Base-by-base conservation (phyloP, 2,329 filamentous ascomycete species). In the Madurella fahalii region DNA sequence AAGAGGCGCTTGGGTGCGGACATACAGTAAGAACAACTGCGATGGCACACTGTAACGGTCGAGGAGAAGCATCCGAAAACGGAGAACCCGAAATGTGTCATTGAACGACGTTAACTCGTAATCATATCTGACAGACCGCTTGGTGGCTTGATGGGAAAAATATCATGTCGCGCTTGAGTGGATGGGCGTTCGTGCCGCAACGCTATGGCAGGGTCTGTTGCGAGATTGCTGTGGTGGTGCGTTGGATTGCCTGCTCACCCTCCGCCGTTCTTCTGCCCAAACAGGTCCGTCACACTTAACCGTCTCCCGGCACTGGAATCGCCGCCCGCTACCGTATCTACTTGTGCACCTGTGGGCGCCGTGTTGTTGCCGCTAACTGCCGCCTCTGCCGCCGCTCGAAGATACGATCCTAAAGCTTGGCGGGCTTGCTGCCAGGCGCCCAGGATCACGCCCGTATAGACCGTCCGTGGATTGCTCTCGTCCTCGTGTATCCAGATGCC, bases 401-500 rank as follows among this genome's bases (percentile, higher is more conserved):
- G 49, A 45, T 58, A 46, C 18, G 53, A 54, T 7, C 56, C 52
- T 16, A 63, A 49, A 1, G 62, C 56, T n/a, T 57, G 25, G 11
- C 65, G 66, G 9, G 67, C 59, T 43, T 64, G 62, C 18, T 63
- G 58, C 73, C 77, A 78, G 32, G 71, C 70, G 50, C 73, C 70
- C 41, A 72, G 65, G 8, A 80, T 76, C 30, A 64, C 53, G 13
- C 39, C 50, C 2, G 61, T 57, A 45, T 68, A 63, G 12, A 63
- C 46, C 50, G 64, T 56, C 5, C 62, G 61, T 9, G 65, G 64
- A 39, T 64, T 56, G n/a, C 50, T 58, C 52, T 66, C 57, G 52
- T 65, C 64, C 15, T 61, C 58, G 65, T 82, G 78, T 54, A 83
- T 78, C 75, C 77, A 83, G 5, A 84, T 64, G 2, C 79, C 81